Evolutionary conservation across 169 alveolate genomes (phyloP), one percentile per base, ranked within the genome.

Genomic region (Cryptosporidium bovis): DNA sequence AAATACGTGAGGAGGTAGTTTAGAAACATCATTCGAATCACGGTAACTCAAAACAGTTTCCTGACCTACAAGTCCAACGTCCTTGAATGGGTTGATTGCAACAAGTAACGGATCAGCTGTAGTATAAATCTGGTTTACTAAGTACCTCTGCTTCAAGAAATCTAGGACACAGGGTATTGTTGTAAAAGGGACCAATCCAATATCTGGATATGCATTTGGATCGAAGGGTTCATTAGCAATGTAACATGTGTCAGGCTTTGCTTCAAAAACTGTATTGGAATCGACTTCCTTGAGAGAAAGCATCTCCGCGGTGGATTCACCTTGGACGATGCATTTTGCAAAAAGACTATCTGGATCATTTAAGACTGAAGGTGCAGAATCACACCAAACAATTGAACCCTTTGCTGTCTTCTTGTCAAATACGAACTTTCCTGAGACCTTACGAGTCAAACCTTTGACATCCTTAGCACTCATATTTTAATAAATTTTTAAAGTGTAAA

Each of bases 311-410:
- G 93, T 95, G 3, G 97, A 93, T 1, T 96, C 98, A 8, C 93
- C 94, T 66, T 93, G 97, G 7, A 95, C 98, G 33, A 94, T 92
- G 77, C 98, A 95, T 85, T 94, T 95, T 18, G 96, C 98, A 83
- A 95, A 95, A 94, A 95, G 92, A 62, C 93, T 65, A 51, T 93
- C 92, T 2, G 98, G 98, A 82, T 95, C 92, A 68, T 94, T 92
- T 83, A 91, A 92, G 58, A 95, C 95, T 33, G 96, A 83, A 24
- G 98, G 98, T 12, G 98, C 97, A 65, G 92, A 71, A 64, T 95
- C 97, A 36, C 97, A 92, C 98, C 98, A 95, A 34, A 95, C 92
- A 84, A 92, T 95, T 58, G 94, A 91, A 15, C 98, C 98, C 96
- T 95, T 83, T 20, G 87, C 87, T 60, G 87, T 77, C 50, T 77